phyloP scores from a whole-genome alignment of 2,329 filamentous ascomycete species.

The Penicillium sp. region DNA sequence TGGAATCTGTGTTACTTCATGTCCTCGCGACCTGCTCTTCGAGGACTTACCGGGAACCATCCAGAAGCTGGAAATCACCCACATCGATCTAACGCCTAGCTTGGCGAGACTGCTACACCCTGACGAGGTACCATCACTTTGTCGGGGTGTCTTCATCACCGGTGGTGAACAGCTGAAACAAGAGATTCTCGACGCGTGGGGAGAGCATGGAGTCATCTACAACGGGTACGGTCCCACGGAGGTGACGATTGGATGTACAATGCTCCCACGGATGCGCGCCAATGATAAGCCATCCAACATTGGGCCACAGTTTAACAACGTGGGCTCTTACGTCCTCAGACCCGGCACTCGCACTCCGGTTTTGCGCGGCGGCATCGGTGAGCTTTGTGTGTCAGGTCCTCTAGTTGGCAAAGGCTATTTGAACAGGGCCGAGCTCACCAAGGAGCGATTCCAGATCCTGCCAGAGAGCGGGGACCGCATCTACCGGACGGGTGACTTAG shows the following conservation, averaged over 20 bases:
- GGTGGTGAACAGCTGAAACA: constrained; percentile 86
- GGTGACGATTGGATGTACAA: constrained; percentile 88
- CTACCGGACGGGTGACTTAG: constrained; percentile 88
- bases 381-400: constrained; percentile 84
- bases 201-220: constrained; percentile 76
- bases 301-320: constrained; percentile 81
- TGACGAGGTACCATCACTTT: constrained; percentile 76
- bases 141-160: constrained; percentile 86
- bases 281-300: constrained; percentile 87
- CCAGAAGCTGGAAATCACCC: constrained; percentile 72
- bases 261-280: constrained; percentile 76
- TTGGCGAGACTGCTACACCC: constrained; percentile 77
- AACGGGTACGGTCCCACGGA: constrained; percentile 94
- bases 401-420: constrained; percentile 90
- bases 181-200: constrained; percentile 87
- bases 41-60: constrained; percentile 79
- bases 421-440: constrained; percentile 74
- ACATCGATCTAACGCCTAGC: constrained; percentile 89
- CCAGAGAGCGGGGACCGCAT: constrained; percentile 60
- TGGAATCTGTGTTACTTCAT: constrained; percentile 79
- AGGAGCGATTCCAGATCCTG: constrained; percentile 72
- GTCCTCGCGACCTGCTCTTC: constrained; percentile 79
- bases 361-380: constrained; percentile 75
- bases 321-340: constrained; percentile 76
- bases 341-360: constrained; percentile 71